A percentile compares a stretch with the other conserved stretches of the same genome.
Conservation (phyloP, 257 asterid genomes). For the Ehretia macrophylla region DNA sequence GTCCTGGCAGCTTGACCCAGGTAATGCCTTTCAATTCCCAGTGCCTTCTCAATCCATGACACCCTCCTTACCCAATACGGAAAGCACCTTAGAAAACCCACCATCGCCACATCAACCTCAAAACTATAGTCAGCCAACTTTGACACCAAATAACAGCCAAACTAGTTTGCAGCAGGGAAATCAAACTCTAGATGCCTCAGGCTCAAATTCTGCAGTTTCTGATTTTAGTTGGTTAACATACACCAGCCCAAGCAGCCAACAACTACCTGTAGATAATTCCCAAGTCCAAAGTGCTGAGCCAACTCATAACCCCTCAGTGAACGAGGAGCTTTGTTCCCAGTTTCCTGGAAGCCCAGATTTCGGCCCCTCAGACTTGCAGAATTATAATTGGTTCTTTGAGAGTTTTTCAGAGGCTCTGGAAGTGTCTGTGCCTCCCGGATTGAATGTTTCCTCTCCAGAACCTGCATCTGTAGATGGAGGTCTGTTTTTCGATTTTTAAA, state of each 20-base stretch:
- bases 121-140: conserved; percentile 10
- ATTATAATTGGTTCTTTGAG: conserved; percentile 28
- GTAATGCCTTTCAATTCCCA: conserved; percentile 18
- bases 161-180: conserved; percentile 23
- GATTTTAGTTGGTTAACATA: conserved; percentile 12
- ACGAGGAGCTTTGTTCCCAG: conserved; percentile 20
- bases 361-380: conserved; percentile 19
- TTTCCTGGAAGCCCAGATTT: conserved; percentile 23
- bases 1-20: conserved; percentile 24
- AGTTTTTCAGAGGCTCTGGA: conserved; percentile 28
- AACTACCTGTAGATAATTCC: neutral
- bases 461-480: neutral
- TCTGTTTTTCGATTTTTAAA: neutral
- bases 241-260: neutral
- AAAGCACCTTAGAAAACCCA: conserved; percentile 17
- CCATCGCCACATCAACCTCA: conserved; percentile 25
- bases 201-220: conserved; percentile 18
- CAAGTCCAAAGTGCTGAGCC: neutral
- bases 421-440: conserved; percentile 31
- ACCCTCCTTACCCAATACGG: conserved; percentile 20
- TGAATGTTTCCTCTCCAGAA: conserved; percentile 40
- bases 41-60: conserved; percentile 21
- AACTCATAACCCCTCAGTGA: neutral
- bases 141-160: conserved; percentile 13
- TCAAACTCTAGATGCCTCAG: conserved; percentile 21